These are phyloP conservation scores for Actinomortierella wolfii DNA, from an alignment of 371 early-diverging fungal species.

Conservation along the genomic window DNA sequence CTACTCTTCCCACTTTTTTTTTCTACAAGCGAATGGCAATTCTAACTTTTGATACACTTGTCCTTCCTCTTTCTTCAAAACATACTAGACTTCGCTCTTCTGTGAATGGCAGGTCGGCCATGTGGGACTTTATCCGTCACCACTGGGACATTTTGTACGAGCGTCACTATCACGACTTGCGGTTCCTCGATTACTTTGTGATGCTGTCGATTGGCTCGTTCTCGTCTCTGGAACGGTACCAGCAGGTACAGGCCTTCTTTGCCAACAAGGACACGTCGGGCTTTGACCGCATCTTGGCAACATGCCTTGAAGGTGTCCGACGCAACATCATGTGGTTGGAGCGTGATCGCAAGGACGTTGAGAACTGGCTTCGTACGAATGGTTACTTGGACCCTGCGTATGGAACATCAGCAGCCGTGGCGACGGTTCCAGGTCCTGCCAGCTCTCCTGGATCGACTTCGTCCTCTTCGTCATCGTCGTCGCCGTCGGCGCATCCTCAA, in stretches of 20 bases:
- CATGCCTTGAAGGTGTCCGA: conserved; percentile 85
- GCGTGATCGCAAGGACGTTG: conserved; percentile 74
- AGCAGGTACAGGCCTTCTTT: conserved; percentile 77
- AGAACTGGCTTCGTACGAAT: conserved; percentile 63
- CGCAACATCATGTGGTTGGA: conserved; percentile 80
- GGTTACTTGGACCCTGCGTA: conserved; percentile 27
- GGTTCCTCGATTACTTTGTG: conserved; percentile 77
- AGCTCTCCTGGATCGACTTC: no score
- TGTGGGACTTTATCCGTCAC: conserved; percentile 41
- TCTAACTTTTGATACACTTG: no score
- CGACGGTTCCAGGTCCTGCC: no score
- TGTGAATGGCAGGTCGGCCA: conserved; percentile 27
- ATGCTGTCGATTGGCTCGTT: conserved; percentile 74
- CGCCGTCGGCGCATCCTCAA: no score
- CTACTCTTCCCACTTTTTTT: no score
- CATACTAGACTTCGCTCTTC: conserved; percentile 43
- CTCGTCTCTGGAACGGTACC: conserved; percentile 63
- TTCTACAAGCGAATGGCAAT: no score
- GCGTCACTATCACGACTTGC: conserved; percentile 74
- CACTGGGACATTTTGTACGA: conserved; percentile 43
- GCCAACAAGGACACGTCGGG: conserved; percentile 74
- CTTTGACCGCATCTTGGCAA: conserved; percentile 76
- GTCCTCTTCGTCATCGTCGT: no score
- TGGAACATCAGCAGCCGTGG: no score
- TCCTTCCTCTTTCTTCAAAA: no score